Base-by-base conservation (phyloP, 2,329 filamentous ascomycete genomes). In the Paraphaeosphaeria minitans region DNA sequence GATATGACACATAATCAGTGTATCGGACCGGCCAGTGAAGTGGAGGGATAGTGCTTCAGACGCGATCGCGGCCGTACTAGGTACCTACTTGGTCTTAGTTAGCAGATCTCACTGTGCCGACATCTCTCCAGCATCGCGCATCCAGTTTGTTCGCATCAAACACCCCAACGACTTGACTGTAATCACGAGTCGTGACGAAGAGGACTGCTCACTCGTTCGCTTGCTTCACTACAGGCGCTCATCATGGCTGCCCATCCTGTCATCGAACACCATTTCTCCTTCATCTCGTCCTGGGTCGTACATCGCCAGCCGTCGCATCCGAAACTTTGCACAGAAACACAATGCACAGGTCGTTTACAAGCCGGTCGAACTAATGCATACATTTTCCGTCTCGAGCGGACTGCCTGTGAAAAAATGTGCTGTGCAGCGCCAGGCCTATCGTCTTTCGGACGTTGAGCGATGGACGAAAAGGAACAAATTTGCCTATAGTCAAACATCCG, bases 221-320 rank as follows among this genome's bases (percentile, higher is more conserved):
- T 3, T 6, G 6, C 24, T 27, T 27, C 35, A 21, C 1, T 46
- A n/a, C 12, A 29, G 21, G n/a, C 37, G 19, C 24, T 29, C 37
- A 43, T 19, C 24, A 53, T 53, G 51, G 39, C 51, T n/a, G 41
- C 51, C 5, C 51, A 24, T 43, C 51, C 51, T n/a, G 51, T 53
- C 39, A 45, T 54, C 19, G 58, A 60, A 43, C 58, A 61, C 41
- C 72, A 71, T 52, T 74, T 74, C 57, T 72, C 69, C 35, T 73
- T 73, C 61, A 68, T 74, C 41, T 74, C 71, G 1, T 63, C 73
- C 19, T 73, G 69, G 69, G 70, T 73, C 71, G 24, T 69, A 70
- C 53, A 64, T 73, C 50, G 71, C 69, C 48, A 74, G 71, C 45
- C 65, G 62, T 2, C 68, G 64, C 16, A 60, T 74, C 14, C 63